Conservation (phyloP, 2,329 filamentous ascomycete genomes). For the Penicillium brasilianum region DNA sequence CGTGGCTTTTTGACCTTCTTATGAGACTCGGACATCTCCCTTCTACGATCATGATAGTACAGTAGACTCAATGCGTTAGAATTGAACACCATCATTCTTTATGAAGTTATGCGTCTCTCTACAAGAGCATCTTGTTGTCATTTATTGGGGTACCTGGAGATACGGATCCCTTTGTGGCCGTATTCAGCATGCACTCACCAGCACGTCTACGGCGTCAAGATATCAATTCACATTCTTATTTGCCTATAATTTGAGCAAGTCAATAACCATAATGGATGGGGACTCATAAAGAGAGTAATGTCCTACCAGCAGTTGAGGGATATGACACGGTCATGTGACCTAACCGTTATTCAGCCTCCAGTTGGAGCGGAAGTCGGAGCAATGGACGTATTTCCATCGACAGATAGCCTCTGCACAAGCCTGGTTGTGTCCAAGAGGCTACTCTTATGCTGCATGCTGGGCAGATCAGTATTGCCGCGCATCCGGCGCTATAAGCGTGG, state of each 20-base stretch:
- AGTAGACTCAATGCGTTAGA: constrained; percentile 14
- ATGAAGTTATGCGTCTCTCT: background rate
- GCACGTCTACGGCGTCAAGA: background rate
- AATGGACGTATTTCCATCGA: background rate
- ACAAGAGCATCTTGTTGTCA: too few species aligned
- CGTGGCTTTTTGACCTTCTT: constrained; percentile 4
- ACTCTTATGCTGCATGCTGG: constrained; percentile 13
- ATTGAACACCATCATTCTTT: constrained; percentile 6
- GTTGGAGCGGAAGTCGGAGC: background rate
- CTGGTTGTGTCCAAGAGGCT: background rate
- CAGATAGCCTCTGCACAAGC: background rate
- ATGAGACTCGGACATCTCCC: constrained; percentile 16
- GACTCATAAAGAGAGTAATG: too few species aligned
- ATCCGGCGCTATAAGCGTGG: background rate
- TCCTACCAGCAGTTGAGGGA: too few species aligned
- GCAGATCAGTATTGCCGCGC: constrained; percentile 4
- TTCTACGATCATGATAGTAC: constrained; percentile 22
- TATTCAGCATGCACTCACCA: background rate
- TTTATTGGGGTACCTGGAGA: too few species aligned
- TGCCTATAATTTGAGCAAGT: background rate
- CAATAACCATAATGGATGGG: background rate
- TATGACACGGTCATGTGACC: background rate
- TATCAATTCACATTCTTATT: background rate
- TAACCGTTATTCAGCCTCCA: background rate
- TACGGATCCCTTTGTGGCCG: too few species aligned